Conservation (phyloP, 1,284 basidiomycete species). For the Melampsora abietis-canadensis region DNA sequence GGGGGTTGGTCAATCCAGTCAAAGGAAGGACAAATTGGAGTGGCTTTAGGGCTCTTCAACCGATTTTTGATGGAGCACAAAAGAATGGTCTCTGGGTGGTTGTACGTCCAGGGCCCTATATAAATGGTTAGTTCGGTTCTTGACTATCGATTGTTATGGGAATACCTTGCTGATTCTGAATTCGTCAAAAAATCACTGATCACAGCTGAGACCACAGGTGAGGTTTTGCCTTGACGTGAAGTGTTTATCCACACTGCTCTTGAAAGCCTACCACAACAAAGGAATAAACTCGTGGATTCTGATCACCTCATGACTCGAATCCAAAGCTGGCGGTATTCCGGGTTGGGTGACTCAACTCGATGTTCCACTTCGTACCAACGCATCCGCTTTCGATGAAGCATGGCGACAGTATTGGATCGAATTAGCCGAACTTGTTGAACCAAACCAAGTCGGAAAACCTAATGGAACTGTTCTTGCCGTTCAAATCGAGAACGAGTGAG, state of each 20-base stretch:
- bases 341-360: slow-evolving; percentile 67
- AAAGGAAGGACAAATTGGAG: slow-evolving; percentile 37
- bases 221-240: neutral
- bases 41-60: slow-evolving; percentile 34
- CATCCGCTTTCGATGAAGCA: slow-evolving; percentile 64
- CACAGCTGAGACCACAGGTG: slow-evolving; percentile 38
- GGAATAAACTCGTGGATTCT: slow-evolving; percentile 54
- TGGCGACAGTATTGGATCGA: slow-evolving; percentile 68
- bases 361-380: slow-evolving; percentile 65
- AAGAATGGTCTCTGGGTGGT: slow-evolving; percentile 36
- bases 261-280: slow-evolving; percentile 56
- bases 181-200: neutral
- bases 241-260: neutral
- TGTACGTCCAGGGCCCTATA: slow-evolving; percentile 38
- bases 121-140: slow-evolving; percentile 23
- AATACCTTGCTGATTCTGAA: neutral
- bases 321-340: slow-evolving; percentile 66
- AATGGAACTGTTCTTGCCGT: slow-evolving; percentile 72
- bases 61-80: slow-evolving; percentile 35
- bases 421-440: slow-evolving; percentile 18
- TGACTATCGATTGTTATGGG: neutral
- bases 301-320: slow-evolving; percentile 54
- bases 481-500: slow-evolving; percentile 70
- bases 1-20: slow-evolving; percentile 39
- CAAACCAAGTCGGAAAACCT: slow-evolving; percentile 20